Base-by-base conservation (phyloP, 179 eudicot species). In the Pouteria campechiana region DNA sequence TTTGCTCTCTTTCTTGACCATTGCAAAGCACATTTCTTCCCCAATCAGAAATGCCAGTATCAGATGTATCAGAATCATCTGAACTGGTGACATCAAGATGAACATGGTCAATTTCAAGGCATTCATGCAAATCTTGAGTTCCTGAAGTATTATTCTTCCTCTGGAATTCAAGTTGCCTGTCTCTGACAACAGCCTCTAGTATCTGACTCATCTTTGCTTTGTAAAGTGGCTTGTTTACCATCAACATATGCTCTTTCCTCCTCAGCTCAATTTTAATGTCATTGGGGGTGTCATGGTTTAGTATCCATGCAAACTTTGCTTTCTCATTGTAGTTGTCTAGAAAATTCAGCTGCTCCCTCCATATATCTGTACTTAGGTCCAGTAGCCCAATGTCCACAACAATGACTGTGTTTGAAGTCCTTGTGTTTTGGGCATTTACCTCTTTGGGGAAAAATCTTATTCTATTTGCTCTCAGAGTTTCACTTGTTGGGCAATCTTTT, bases 121-220 rank as follows among this genome's bases (percentile, higher is more conserved):
- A 72, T 55, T 79, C 93, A 30, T 62, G 78, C 54, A 64, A 18
- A 40, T 69, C 68, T 3, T 57, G 57, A 28, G 44, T 74, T 17
- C 34, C 42, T 18, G 56, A 30, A 27, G 25, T 44, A 27, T 19
- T 34, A 20, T 44, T 25, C 27, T 52, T 49, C 42, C 37, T 54
- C 29, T 61, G 75, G 15, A 56, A 32, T 38, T 69, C 79, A 21
- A 51, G 57, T 52, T 55, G 61, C 41, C 51, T 74, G 46, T 79
- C 81, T 48, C 64, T 67, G 48, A 69, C 52, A 37, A 71, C 73
- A 48, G 83, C 72, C 54, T 84, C 97, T 53, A 88, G 49, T 44
- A 88, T 84, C 56, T 88, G 97, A 55, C 69, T 61, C 78, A 88
- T 70, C 60, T 89, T 89, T 18, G 83, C 64, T 60, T 81, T 85